phyloP scores from a whole-genome alignment of 768 basidiomycete genomes.

The Piloderma croceum region DNA sequence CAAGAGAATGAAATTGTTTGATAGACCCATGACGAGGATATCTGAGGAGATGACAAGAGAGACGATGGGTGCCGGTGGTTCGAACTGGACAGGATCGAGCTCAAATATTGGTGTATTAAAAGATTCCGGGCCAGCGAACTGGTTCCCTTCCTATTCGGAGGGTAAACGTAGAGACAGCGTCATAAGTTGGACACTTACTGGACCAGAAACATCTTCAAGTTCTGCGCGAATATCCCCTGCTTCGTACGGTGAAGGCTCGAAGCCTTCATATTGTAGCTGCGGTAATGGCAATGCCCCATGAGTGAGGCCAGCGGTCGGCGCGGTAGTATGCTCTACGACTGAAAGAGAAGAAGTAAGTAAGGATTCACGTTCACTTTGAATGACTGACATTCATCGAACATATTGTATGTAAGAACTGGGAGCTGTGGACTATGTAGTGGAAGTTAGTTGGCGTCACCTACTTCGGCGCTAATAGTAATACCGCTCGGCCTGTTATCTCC shows the following conservation, averaged over 20 bases:
- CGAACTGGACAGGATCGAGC: conserved; percentile 84
- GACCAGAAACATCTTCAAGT: conserved; percentile 31
- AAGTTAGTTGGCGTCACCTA: no score
- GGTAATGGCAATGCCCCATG: conserved; percentile 39
- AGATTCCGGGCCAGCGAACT: conserved; percentile 25
- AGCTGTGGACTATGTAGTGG: background rate
- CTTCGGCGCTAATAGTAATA: no score
- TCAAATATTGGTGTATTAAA: conserved; percentile 63
- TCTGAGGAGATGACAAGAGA: conserved; percentile 83
- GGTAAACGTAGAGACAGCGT: conserved; percentile 6
- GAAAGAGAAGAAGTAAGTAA: conserved; percentile 10
- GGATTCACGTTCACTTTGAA: conserved; percentile 4
- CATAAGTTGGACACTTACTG: conserved; percentile 7
- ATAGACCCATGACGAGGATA: conserved; percentile 77
- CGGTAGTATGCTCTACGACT: conserved; percentile 86
- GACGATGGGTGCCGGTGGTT: conserved; percentile 77
- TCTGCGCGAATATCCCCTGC: conserved; percentile 44
- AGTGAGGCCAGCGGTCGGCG: conserved; percentile 36
- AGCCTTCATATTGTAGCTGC: conserved; percentile 79
- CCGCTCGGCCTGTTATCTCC: no score
- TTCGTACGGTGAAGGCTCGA: conserved; percentile 66
- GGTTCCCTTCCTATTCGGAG: conserved; percentile 23
- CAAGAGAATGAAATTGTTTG: conserved; percentile 72
- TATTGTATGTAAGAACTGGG: conserved; percentile 14
- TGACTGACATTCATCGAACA: conserved; percentile 68